Percentiles rank a stretch among this genome's conserved stretches.
phyloP scores from a whole-genome alignment of 2,329 filamentous ascomycete genomes.

The Xylariaceae sp. region DNA sequence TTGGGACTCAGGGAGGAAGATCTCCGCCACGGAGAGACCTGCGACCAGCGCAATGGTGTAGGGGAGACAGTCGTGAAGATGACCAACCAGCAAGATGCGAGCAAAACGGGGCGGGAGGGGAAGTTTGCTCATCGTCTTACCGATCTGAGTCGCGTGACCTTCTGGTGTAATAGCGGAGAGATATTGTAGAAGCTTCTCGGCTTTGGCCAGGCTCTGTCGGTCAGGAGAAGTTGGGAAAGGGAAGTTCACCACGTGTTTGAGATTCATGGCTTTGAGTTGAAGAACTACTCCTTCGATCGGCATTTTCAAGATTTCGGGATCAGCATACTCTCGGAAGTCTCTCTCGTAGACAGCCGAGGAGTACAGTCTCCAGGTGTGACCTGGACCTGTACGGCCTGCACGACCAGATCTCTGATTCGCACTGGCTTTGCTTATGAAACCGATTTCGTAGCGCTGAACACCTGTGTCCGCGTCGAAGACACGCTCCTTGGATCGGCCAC shows the following conservation, averaged over 20 bases:
- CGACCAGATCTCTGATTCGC: constrained; percentile 87
- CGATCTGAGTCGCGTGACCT: constrained; percentile 73
- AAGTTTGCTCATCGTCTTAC: constrained; percentile 79
- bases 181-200: constrained; percentile 81
- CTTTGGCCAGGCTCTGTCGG: constrained; percentile 66
- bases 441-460: constrained; percentile 91
- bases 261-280: constrained; percentile 90
- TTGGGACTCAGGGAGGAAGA: constrained; percentile 80
- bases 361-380: constrained; percentile 92
- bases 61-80: constrained; percentile 73
- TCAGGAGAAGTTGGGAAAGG: constrained; percentile 92
- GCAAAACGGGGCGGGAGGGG: constrained; percentile 86
- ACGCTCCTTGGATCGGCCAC: constrained; percentile 85
- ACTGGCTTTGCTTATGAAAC: constrained; percentile 97
- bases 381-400: constrained; percentile 90
- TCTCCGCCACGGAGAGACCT: constrained; percentile 77
- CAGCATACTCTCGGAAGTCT: constrained; percentile 78
- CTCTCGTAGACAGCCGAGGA: constrained; percentile 91
- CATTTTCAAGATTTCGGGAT: constrained; percentile 84
- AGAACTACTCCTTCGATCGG: constrained; percentile 90
- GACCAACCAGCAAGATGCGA: constrained; percentile 84
- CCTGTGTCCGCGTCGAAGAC: constrained; percentile 82
- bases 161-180: constrained; percentile 69
- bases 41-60: constrained; percentile 87
- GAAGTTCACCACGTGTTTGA: constrained; percentile 86